A percentile compares a stretch with the other conserved stretches of the same genome.
Conservation (phyloP, 148 eudicot genomes). For the Rhododendron simsii region DNA sequence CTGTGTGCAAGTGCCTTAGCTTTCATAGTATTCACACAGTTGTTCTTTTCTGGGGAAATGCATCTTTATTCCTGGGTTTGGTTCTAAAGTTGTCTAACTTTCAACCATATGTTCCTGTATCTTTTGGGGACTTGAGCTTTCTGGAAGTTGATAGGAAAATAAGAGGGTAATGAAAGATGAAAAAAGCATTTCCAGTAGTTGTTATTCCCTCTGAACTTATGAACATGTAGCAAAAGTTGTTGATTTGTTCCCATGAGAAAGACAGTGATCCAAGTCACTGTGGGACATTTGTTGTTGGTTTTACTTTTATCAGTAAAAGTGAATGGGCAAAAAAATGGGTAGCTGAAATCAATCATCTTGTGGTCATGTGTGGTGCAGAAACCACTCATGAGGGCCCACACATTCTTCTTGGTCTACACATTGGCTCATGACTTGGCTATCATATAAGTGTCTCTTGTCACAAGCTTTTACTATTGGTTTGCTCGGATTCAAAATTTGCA, state of each 20-base stretch:
- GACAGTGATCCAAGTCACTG: not conserved
- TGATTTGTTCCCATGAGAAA: not conserved
- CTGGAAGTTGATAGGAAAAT: not conserved
- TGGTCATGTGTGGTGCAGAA: not conserved
- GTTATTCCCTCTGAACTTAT: not conserved
- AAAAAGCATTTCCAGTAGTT: not conserved
- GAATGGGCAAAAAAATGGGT: not conserved
- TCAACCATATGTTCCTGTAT: not conserved
- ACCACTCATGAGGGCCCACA: not conserved
- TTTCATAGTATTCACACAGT: not conserved
- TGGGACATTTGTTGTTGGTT: not conserved
- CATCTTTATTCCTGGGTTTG: not conserved
- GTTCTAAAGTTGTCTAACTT: not conserved
- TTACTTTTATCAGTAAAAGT: not conserved
- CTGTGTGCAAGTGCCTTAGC: not conserved
- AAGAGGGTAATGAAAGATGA: not conserved
- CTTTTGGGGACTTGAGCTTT: not conserved
- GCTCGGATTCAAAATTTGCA: not conserved
- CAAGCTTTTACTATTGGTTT: not conserved
- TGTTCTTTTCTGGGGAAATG: not conserved
- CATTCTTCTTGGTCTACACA: not conserved
- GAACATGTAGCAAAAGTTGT: not conserved
- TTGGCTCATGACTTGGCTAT: not conserved
- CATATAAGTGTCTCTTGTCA: not conserved
- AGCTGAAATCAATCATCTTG: not conserved